These are phyloP conservation scores for Lasiodiplodia theobromae DNA, from an alignment of 2,329 filamentous ascomycete species.

Conservation along the genomic window DNA sequence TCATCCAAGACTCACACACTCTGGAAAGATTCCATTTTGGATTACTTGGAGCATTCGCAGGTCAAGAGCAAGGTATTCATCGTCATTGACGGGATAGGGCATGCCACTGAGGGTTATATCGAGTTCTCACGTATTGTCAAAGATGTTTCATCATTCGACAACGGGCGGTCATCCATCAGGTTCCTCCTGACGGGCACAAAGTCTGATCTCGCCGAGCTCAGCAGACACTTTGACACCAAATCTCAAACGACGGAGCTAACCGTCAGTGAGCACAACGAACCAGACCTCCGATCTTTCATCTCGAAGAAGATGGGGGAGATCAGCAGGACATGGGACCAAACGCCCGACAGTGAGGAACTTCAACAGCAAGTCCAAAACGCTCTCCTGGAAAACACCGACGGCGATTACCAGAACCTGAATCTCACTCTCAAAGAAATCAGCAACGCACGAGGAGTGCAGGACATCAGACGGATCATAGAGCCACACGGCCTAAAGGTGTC, in stretches of 20 bases:
- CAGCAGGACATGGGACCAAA: neutral
- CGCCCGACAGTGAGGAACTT: neutral
- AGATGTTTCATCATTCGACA: neutral
- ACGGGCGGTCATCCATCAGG: neutral
- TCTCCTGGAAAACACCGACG: neutral
- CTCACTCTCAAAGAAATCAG: constrained; percentile 3
- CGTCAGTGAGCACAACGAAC: neutral
- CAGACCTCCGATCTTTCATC: neutral
- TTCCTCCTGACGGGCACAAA: constrained; percentile 1
- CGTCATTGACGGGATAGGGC: constrained; percentile 11
- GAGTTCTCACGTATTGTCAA: neutral
- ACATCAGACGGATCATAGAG: neutral
- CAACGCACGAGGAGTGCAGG: neutral
- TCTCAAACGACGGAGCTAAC: neutral
- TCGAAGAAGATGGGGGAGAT: neutral
- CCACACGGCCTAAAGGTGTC: neutral
- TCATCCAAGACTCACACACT: constrained; percentile 3
- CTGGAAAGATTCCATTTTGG: constrained; percentile 2
- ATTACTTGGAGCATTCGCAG: neutral
- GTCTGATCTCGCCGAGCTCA: neutral
- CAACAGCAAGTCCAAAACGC: neutral
- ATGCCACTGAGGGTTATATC: neutral
- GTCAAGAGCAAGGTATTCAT: neutral
- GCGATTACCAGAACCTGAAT: constrained; percentile 5
- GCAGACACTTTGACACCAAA: neutral